Evolutionary conservation across 345 rosid genomes (phyloP).

Genomic region (Syzygium grande): DNA sequence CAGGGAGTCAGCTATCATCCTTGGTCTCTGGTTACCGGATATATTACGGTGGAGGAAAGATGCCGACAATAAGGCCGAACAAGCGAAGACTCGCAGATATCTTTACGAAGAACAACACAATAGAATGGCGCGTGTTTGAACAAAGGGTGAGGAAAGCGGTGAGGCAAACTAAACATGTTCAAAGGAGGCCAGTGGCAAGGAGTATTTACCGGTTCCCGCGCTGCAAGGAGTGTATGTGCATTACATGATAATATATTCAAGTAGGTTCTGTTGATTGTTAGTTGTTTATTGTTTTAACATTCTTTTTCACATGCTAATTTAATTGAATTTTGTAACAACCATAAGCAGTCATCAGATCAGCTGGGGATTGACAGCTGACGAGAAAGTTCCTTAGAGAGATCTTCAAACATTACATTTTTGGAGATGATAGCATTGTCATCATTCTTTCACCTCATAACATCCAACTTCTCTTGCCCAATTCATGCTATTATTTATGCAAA

Average conservation of each 20-base stretch:
- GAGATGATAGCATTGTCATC: background rate
- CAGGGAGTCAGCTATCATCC: conserved; percentile 90
- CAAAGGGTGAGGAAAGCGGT: conserved; percentile 87
- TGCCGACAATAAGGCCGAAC: conserved; percentile 90
- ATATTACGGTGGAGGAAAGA: conserved; percentile 80
- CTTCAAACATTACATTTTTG: background rate
- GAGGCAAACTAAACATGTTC: conserved; percentile 85
- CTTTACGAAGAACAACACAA: conserved; percentile 61
- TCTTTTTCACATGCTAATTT: background rate
- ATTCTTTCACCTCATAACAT: background rate
- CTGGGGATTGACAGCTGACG: background rate
- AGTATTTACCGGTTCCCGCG: conserved; percentile 85
- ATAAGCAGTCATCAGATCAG: background rate
- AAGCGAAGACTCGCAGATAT: conserved; percentile 70
- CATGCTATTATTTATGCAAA: background rate
- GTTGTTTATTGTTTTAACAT: background rate
- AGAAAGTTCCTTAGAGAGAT: background rate
- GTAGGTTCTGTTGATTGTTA: background rate
- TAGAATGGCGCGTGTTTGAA: conserved; percentile 85
- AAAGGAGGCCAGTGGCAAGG: conserved; percentile 69
- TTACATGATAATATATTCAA: background rate
- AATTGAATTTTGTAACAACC: background rate
- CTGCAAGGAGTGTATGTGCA: conserved; percentile 87
- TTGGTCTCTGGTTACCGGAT: conserved; percentile 80
- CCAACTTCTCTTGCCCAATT: background rate